Evolutionary conservation across 768 basidiomycete genomes (phyloP).

Genomic region (Mycena rebaudengoi): DNA sequence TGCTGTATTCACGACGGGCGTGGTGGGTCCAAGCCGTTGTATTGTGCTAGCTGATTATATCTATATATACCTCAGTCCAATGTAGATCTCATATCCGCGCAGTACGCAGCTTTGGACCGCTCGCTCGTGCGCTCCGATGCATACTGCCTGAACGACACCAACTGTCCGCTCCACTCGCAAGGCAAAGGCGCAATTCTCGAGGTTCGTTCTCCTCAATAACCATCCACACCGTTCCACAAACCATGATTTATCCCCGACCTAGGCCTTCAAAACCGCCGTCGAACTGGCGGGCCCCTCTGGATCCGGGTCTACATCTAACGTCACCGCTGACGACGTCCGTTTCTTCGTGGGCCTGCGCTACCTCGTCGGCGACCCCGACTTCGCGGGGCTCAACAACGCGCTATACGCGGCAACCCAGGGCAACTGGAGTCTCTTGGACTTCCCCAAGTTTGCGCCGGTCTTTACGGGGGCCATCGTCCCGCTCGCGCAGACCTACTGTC

Average conservation of each 20-base stretch:
- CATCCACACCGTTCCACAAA: not conserved
- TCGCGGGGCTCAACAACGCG: slow-evolving; percentile 2
- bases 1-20: slow-evolving; percentile 8
- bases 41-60: not conserved
- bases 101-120: slow-evolving; percentile 9
- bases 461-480: slow-evolving; percentile 1
- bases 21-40: not conserved
- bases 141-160: slow-evolving; percentile 8
- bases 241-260: not conserved
- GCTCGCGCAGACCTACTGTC: slow-evolving; percentile 8
- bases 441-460: not conserved
- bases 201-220: not conserved
- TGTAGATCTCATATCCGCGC: slow-evolving; percentile 5
- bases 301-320: not conserved
- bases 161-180: slow-evolving; percentile 5
- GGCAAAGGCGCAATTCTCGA: slow-evolving; percentile 15
- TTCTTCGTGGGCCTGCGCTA: slow-evolving; percentile 8
- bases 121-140: slow-evolving; percentile 13
- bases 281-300: slow-evolving; percentile 1
- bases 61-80: not conserved
- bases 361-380: slow-evolving; percentile 11
- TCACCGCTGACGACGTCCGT: slow-evolving; percentile 7
- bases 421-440: slow-evolving; percentile 7
- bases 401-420: slow-evolving; percentile 9
- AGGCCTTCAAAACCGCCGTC: slow-evolving; percentile 9